phyloP scores from a whole-genome alignment of 108 stramenopile species.

The Cyclotella sp. region DNA sequence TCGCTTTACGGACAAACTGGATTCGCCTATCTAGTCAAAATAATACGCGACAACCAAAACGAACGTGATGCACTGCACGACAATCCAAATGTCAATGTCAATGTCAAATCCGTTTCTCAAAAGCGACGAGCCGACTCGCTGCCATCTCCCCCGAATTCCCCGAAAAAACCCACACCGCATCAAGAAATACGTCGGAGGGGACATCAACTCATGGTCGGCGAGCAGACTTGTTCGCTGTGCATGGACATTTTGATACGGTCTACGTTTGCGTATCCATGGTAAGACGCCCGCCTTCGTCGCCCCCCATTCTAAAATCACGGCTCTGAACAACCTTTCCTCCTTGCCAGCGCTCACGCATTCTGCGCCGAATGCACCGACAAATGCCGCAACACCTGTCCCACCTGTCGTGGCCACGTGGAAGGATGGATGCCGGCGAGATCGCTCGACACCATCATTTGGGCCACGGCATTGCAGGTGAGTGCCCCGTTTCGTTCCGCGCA shows the following conservation, averaged over 20 bases:
- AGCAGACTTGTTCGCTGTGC: slow-evolving; percentile 38
- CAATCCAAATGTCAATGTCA: not conserved
- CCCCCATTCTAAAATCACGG: not conserved
- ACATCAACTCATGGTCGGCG: slow-evolving; percentile 23
- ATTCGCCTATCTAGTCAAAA: slow-evolving; percentile 27
- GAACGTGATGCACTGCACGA: not conserved
- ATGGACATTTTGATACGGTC: slow-evolving; percentile 43
- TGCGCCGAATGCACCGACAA: slow-evolving; percentile 34
- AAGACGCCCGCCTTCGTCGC: not conserved
- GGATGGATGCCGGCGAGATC: slow-evolving; percentile 44
- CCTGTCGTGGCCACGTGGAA: slow-evolving; percentile 32
- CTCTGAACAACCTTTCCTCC: not conserved
- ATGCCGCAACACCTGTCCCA: slow-evolving; percentile 19
- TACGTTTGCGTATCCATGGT: slow-evolving; percentile 38
- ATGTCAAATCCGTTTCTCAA: not conserved
- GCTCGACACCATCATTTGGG: slow-evolving; percentile 38
- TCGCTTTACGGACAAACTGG: slow-evolving; percentile 19
- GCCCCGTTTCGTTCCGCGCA: not conserved
- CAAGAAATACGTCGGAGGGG: slow-evolving; percentile 22
- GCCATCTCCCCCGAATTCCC: not conserved
- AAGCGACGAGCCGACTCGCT: not conserved
- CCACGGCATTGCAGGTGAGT: slow-evolving; percentile 18
- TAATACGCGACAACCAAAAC: slow-evolving; percentile 11
- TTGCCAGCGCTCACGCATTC: slow-evolving; percentile 34
- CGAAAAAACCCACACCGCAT: slow-evolving; percentile 6